A percentile compares a stretch with the other conserved stretches of the same genome.
phyloP scores from a whole-genome alignment of 177 flowering plant genomes.

The Vitis hybrid region DNA sequence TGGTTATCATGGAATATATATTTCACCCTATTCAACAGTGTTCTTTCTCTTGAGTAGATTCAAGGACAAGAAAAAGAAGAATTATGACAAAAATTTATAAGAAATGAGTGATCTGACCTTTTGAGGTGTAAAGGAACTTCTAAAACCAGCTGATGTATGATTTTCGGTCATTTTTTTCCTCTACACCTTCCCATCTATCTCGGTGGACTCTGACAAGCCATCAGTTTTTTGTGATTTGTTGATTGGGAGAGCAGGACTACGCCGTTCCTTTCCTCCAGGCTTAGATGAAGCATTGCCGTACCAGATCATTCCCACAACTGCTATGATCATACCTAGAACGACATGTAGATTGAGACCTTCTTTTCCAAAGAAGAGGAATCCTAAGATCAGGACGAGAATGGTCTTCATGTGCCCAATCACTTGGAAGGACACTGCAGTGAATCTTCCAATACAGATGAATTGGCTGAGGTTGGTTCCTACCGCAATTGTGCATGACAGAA shows the following conservation, averaged over 20 bases:
- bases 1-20: conserved; percentile 14
- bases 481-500: conserved; percentile 55
- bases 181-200: conserved; percentile 50
- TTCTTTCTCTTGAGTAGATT: conserved; percentile 22
- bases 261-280: conserved; percentile 83
- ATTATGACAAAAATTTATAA: conserved; percentile 7
- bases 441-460: conserved; percentile 92
- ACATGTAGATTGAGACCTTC: conserved; percentile 82
- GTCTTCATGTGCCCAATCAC: conserved; percentile 82
- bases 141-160: conserved; percentile 11
- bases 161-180: neutral
- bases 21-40: conserved; percentile 12
- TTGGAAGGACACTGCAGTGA: conserved; percentile 87
- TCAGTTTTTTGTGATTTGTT: conserved; percentile 37
- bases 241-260: conserved; percentile 36
- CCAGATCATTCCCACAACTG: conserved; percentile 82
- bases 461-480: conserved; percentile 83
- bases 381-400: conserved; percentile 56
- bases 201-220: conserved; percentile 33
- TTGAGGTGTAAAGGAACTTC: conserved; percentile 14
- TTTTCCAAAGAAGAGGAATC: conserved; percentile 77
- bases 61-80: conserved; percentile 9
- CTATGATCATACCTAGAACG: conserved; percentile 75
- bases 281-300: conserved; percentile 88
- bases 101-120: conserved; percentile 11